Conservation (phyloP, 1,284 basidiomycete species). For the Cutaneotrichosporon cavernicola region DNA sequence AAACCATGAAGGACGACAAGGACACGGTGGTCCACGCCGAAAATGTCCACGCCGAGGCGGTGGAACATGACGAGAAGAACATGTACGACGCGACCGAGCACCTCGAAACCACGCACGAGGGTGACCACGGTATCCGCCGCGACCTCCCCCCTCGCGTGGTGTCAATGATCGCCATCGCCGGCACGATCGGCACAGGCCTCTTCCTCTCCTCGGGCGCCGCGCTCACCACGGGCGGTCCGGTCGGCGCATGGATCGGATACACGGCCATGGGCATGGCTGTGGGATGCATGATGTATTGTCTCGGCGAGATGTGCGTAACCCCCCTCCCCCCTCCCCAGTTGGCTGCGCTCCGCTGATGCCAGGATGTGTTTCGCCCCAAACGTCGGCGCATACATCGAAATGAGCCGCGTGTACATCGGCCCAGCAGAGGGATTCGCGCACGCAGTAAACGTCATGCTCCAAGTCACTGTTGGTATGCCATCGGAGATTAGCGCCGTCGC, state of each 20-base stretch:
- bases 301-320: neutral
- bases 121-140: conserved; percentile 18
- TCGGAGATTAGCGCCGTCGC: conserved; percentile 74
- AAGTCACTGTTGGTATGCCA: conserved; percentile 23
- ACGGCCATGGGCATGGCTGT: neutral
- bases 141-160: conserved; percentile 17
- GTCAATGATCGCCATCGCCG: conserved; percentile 52
- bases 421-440: conserved; percentile 25
- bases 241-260: neutral
- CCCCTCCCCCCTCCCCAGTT: no score
- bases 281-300: neutral
- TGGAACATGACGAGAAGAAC: neutral
- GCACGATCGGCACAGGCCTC: conserved; percentile 57
- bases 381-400: conserved; percentile 26
- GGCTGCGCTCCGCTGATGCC: neutral
- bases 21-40: no score
- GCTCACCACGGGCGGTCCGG: neutral
- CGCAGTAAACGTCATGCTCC: conserved; percentile 27
- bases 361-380: conserved; percentile 22
- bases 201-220: conserved; percentile 45
- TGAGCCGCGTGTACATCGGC: conserved; percentile 29
- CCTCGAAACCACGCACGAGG: conserved; percentile 11
- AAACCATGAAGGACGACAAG: no score
- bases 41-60: no score
- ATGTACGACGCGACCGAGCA: conserved; percentile 4